Base-by-base conservation (phyloP, 2,329 filamentous ascomycete species). In the Leptographium radiaticola region DNA sequence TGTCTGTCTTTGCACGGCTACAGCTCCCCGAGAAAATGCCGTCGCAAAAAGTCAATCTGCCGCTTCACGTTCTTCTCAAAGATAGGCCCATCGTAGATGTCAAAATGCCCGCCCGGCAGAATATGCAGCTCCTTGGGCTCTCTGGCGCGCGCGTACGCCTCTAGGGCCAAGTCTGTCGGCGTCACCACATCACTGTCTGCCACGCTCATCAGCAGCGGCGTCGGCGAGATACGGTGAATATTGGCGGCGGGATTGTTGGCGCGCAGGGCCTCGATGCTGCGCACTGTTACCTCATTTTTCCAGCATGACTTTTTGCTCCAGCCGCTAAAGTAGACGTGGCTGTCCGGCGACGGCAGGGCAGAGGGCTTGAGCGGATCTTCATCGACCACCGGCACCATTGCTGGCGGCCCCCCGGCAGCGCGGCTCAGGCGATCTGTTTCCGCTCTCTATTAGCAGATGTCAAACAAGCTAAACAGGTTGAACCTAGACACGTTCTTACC, bases 91-190 rank as follows among this genome's bases (percentile, higher is more conserved):
- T 4, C 4, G 52, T 69, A 71, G 12, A 56, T 62, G 54, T 69
- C 68, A 58, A 71, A 71, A 61, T 71, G 70, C 4, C 66, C 68
- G n/a, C 66, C 64, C 5, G 63, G 60, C 30, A 71, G 51, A 20
- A 68, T 58, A 13, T 65, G 59, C 49, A 72, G 59, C 53, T 68
- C 59, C 58, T 72, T 72, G 18, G 68, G 68, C 58, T 71, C 68
- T 34, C 58, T 53, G 1, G 68, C 70, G 8, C 62, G 60, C n/a
- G 59, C 57, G 54, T 64, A 71, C 13, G 68, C 65, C 46, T 63
- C 63, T 9, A 71, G 54, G n/a, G 65, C 59, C 8, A 69, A 48
- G 53, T 68, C 65, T 7, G 64, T 60, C 4, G 65, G 62, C 8
- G 64, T 65, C 10, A 69, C 60, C 8, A 63, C 65, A 63, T 51